These are phyloP conservation scores for Mycena galopus DNA, from an alignment of 768 basidiomycete species.

Conservation along the genomic window DNA sequence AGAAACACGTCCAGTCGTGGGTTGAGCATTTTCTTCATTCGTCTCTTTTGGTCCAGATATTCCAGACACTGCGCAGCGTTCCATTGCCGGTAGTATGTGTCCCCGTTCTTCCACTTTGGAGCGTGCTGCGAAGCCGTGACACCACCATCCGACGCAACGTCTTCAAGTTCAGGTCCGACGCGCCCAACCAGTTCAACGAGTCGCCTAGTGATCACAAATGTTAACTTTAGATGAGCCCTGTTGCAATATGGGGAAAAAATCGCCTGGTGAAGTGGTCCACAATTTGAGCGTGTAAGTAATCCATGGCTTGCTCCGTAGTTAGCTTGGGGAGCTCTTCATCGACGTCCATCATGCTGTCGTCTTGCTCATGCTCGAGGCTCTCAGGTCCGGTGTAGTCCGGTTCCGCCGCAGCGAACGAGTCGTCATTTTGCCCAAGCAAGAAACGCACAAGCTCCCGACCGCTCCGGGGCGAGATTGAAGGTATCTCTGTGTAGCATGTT, in stretches of 20 bases:
- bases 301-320: slow-evolving; percentile 69
- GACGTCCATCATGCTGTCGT: slow-evolving; percentile 73
- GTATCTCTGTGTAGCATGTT: slow-evolving; percentile 4
- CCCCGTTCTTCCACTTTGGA: slow-evolving; percentile 57
- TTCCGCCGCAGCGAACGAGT: slow-evolving; percentile 56
- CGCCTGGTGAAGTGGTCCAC: slow-evolving; percentile 76
- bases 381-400: slow-evolving; percentile 45
- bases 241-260: no score
- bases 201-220: slow-evolving; percentile 69
- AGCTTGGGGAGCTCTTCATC: slow-evolving; percentile 66
- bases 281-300: slow-evolving; percentile 76
- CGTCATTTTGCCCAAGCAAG: slow-evolving; percentile 54
- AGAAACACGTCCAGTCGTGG: slow-evolving; percentile 69
- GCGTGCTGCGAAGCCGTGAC: slow-evolving; percentile 67
- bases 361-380: slow-evolving; percentile 36
- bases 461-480: slow-evolving; percentile 24
- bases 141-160: slow-evolving; percentile 49
- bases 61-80: slow-evolving; percentile 66
- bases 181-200: slow-evolving; percentile 69
- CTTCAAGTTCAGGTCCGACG: slow-evolving; percentile 61
- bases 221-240: no score
- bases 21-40: slow-evolving; percentile 35
- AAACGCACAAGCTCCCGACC: slow-evolving; percentile 31
- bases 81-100: slow-evolving; percentile 64
- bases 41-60: slow-evolving; percentile 63